These are phyloP conservation scores for Alisma plantagoaquatica DNA, from an alignment of 106 monocot species.

Conservation along the genomic window DNA sequence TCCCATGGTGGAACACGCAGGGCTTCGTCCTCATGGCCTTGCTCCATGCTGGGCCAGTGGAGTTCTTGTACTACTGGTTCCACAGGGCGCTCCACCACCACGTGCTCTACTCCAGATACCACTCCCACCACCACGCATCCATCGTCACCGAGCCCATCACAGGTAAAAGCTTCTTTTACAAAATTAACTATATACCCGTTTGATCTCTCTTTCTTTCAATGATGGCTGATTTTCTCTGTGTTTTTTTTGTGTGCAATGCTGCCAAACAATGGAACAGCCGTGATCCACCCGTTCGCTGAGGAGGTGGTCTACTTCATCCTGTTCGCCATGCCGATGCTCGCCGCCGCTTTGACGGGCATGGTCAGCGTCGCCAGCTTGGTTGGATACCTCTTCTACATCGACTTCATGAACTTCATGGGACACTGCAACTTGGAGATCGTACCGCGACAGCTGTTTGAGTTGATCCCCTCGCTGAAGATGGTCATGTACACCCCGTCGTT, in stretches of 20 bases:
- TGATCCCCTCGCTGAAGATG: conserved; percentile 55
- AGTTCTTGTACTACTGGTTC: conserved; percentile 99
- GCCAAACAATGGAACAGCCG: too few relatives aligned
- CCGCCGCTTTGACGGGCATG: conserved; percentile 11
- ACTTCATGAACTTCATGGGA: conserved; percentile 84
- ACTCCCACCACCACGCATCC: conserved; percentile 93
- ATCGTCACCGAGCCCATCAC: conserved; percentile 95
- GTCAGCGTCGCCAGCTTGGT: conserved; percentile 7
- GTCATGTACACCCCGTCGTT: conserved; percentile 83
- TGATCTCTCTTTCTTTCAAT: not conserved
- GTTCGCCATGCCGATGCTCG: conserved; percentile 41
- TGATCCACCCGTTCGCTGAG: conserved; percentile 72
- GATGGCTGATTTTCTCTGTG: not conserved
- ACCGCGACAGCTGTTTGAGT: conserved; percentile 37
- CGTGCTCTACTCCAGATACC: conserved; percentile 89
- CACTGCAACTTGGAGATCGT: conserved; percentile 88
- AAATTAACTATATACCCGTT: too few relatives aligned
- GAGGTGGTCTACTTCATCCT: conserved; percentile 53
- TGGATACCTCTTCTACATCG: conserved; percentile 49
- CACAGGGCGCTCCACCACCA: conserved; percentile 90
- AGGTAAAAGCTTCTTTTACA: conserved; percentile 57
- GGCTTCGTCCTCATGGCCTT: conserved; percentile 34
- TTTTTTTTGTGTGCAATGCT: too few relatives aligned
- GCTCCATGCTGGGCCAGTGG: conserved; percentile 63
- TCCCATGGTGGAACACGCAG: conserved; percentile 44